A percentile compares a stretch with the other conserved stretches of the same genome.
phyloP scores from a whole-genome alignment of 2,329 filamentous ascomycete species.

The Microcyclospora tardicrescens region DNA sequence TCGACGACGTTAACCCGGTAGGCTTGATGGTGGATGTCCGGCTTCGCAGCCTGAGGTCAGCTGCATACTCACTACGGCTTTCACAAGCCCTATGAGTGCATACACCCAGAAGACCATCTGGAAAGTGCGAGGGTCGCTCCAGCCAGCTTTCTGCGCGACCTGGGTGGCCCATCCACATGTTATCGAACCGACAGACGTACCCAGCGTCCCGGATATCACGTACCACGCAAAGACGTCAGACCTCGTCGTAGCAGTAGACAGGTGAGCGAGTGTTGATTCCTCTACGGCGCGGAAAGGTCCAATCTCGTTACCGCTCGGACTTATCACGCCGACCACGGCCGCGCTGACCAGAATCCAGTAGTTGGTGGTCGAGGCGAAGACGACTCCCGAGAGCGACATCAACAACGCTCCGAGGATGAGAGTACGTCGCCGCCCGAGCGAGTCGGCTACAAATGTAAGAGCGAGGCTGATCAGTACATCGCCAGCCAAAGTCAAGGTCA shows the following conservation, averaged over 20 bases:
- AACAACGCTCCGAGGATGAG: conserved; percentile 18
- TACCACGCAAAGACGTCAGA: conserved; percentile 22
- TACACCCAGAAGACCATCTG: conserved; percentile 32
- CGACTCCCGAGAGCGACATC: conserved; percentile 19
- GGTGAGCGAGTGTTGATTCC: conserved; percentile 22
- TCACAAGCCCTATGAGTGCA: conserved; percentile 27
- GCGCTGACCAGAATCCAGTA: conserved; percentile 23
- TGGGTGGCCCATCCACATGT: conserved; percentile 28
- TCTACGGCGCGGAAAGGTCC: conserved; percentile 24
- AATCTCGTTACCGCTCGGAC: conserved; percentile 15
- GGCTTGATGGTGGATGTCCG: conserved; percentile 2
- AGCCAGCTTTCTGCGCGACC: conserved; percentile 19
- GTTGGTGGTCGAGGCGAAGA: conserved; percentile 20
- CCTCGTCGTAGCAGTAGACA: conserved; percentile 13
- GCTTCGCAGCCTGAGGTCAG: conserved; percentile 28
- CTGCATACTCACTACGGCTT: conserved; percentile 26
- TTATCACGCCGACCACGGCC: conserved; percentile 18
- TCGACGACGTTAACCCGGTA: no score
- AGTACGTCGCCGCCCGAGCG: conserved; percentile 20
- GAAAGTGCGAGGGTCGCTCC: conserved; percentile 27
- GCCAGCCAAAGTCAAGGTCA: conserved; percentile 21
- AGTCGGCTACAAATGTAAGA: conserved; percentile 22
- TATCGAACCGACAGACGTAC: conserved; percentile 16
- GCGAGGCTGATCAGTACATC: conserved; percentile 23
- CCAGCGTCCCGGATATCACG: conserved; percentile 17